Conservation (phyloP, 768 basidiomycete genomes). For the Harrya chromipes region DNA sequence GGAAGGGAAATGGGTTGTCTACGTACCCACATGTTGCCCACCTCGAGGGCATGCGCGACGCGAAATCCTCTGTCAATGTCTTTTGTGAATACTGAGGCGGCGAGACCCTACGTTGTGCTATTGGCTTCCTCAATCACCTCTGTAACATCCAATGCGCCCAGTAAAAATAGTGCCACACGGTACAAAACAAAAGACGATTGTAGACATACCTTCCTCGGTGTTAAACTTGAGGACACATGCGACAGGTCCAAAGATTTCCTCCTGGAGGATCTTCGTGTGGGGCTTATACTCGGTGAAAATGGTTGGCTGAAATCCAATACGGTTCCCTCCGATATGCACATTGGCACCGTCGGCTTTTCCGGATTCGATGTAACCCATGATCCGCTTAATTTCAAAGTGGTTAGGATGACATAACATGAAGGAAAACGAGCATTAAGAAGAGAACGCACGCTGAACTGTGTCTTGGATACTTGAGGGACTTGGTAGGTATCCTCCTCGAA, state of each 20-base stretch:
- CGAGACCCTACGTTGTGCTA: constrained; percentile 83
- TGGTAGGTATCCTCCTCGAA: constrained; percentile 59
- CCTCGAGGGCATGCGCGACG: constrained; percentile 70
- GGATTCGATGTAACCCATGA: constrained; percentile 74
- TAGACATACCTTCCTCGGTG: constrained; percentile 47
- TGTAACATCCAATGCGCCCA: too few species aligned
- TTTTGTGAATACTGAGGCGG: constrained; percentile 81
- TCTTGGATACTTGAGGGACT: constrained; percentile 76
- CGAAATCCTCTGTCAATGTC: constrained; percentile 72
- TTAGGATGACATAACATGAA: too few species aligned
- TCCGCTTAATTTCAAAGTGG: constrained; percentile 42
- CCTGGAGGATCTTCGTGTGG: constrained; percentile 71
- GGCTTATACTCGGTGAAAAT: constrained; percentile 64
- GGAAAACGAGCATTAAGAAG: not conserved
- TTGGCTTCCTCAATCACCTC: constrained; percentile 69
- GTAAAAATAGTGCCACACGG: too few species aligned
- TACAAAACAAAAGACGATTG: too few species aligned
- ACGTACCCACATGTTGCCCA: constrained; percentile 73
- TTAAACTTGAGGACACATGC: constrained; percentile 75
- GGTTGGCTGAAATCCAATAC: constrained; percentile 66
- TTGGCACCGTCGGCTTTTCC: constrained; percentile 73
- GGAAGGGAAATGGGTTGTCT: too few species aligned
- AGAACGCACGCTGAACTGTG: constrained; percentile 60
- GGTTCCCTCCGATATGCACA: constrained; percentile 59
- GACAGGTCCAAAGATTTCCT: constrained; percentile 83